Evolutionary conservation across 768 basidiomycete species (phyloP).

Genomic region (Boletus patriciae): DNA sequence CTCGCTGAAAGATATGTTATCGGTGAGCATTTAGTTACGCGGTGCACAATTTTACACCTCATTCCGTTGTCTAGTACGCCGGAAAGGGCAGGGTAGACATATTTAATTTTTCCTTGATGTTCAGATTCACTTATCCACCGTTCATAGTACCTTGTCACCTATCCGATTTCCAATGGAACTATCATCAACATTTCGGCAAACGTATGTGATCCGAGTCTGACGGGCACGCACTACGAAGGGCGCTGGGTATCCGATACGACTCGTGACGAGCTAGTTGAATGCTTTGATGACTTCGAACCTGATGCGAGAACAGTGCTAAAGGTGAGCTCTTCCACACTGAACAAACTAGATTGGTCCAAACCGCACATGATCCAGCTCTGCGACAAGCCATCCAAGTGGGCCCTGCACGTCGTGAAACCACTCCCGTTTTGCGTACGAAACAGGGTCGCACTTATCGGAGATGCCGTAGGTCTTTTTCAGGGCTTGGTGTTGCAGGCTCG

Average conservation of each 20-base stretch:
- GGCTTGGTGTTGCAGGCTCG: too few species aligned
- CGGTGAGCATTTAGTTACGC: slow-evolving; percentile 18
- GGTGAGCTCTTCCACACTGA: too few species aligned
- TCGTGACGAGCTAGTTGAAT: too few species aligned
- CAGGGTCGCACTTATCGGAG: too few species aligned
- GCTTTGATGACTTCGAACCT: too few species aligned
- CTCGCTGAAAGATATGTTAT: slow-evolving; percentile 15
- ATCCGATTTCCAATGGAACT: slow-evolving; percentile 39
- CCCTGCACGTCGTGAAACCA: slow-evolving; percentile 38
- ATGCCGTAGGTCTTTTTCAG: slow-evolving; percentile 26
- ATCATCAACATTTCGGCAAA: slow-evolving; percentile 40
- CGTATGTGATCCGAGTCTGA: slow-evolving; percentile 27
- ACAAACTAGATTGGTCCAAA: background rate
- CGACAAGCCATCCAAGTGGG: slow-evolving; percentile 42
- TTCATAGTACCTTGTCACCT: slow-evolving; percentile 39
- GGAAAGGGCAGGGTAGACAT: slow-evolving; percentile 9
- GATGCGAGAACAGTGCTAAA: slow-evolving; percentile 1
- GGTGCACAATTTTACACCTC: background rate
- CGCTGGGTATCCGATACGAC: slow-evolving; percentile 28
- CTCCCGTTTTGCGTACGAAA: too few species aligned
- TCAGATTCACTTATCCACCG: background rate
- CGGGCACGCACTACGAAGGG: slow-evolving; percentile 33
- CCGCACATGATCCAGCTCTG: slow-evolving; percentile 29
- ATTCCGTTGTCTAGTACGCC: slow-evolving; percentile 17
- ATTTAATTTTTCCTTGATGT: too few species aligned